Evolutionary conservation across 2,329 filamentous ascomycete species (phyloP).

Genomic region (Aspergillus felis): DNA sequence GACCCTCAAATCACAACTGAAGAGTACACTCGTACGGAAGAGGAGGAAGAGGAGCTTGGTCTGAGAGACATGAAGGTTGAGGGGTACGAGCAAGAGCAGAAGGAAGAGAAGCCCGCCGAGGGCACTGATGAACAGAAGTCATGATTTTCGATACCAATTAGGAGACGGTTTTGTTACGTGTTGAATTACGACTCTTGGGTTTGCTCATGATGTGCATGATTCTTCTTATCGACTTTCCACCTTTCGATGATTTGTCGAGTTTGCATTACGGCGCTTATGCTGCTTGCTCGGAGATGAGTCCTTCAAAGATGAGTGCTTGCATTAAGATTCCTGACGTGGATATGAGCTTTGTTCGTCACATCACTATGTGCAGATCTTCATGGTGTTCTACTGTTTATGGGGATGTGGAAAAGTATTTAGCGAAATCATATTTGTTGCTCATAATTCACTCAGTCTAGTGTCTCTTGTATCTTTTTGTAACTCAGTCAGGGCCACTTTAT

Average conservation of each 20-base stretch:
- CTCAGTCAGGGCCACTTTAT: not conserved
- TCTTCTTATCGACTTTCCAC: constrained; percentile 2
- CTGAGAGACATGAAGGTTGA: constrained; percentile 90
- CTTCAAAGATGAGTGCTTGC: not conserved
- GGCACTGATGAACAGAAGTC: constrained; percentile 23
- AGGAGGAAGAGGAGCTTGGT: constrained; percentile 92
- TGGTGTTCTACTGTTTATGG: not conserved
- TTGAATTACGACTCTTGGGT: constrained; percentile 14
- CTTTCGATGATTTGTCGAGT: not conserved
- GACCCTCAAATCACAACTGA: constrained; percentile 79
- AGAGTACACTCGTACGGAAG: constrained; percentile 80
- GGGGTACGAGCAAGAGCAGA: constrained; percentile 64
- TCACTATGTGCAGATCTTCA: not conserved
- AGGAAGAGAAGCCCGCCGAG: constrained; percentile 13
- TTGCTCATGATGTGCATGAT: constrained; percentile 21
- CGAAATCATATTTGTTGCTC: not conserved
- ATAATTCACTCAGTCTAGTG: not conserved
- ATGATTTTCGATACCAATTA: constrained; percentile 18
- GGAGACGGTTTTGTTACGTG: constrained; percentile 7
- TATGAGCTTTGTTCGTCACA: not conserved
- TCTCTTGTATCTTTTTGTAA: not conserved
- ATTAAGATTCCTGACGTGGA: not conserved
- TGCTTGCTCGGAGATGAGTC: not conserved
- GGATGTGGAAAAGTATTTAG: not conserved
- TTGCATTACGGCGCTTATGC: constrained; percentile 5